phyloP scores from a whole-genome alignment of 2,329 filamentous ascomycete genomes.

The Fusarium sp. region DNA sequence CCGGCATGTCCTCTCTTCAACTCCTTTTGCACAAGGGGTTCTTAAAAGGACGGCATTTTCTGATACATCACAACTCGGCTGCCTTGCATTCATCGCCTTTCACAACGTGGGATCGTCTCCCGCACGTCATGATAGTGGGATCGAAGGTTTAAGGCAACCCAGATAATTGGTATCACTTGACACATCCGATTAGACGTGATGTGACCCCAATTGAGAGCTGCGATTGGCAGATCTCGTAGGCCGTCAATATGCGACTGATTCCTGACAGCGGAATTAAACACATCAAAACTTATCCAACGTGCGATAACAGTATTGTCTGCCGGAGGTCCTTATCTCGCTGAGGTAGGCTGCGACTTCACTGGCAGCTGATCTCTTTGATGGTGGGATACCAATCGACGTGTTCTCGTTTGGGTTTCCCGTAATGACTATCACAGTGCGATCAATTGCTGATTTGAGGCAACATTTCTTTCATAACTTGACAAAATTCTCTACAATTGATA shows the following conservation, averaged over 20 bases:
- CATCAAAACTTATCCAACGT: not conserved
- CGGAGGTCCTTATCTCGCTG: constrained; percentile 7
- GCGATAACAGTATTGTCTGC: not conserved
- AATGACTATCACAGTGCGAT: not conserved
- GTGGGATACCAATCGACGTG: not conserved
- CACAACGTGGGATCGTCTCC: constrained; percentile 15
- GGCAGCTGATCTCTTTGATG: constrained; percentile 7
- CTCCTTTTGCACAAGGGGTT: not conserved
- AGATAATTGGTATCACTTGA: constrained; percentile 32
- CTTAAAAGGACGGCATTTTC: not conserved
- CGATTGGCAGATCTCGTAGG: constrained; percentile 22
- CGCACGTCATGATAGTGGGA: constrained; percentile 21
- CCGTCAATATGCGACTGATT: constrained; percentile 27
- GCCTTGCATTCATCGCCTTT: constrained; percentile 17
- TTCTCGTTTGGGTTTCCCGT: not conserved
- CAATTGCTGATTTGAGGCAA: not conserved
- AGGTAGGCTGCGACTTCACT: not conserved
- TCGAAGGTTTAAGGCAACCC: constrained; percentile 24
- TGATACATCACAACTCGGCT: constrained; percentile 29
- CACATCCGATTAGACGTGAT: constrained; percentile 10
- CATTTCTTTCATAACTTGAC: not conserved
- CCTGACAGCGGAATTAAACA: constrained; percentile 22
- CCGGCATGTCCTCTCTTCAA: not conserved
- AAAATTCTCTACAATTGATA: not conserved
- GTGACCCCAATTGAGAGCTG: constrained; percentile 23